Percentiles rank a stretch among this genome's conserved stretches.
These are phyloP conservation scores for Aegilops tauschii DNA, from an alignment of 176 grass and related monocot species.

Conservation along the genomic window DNA sequence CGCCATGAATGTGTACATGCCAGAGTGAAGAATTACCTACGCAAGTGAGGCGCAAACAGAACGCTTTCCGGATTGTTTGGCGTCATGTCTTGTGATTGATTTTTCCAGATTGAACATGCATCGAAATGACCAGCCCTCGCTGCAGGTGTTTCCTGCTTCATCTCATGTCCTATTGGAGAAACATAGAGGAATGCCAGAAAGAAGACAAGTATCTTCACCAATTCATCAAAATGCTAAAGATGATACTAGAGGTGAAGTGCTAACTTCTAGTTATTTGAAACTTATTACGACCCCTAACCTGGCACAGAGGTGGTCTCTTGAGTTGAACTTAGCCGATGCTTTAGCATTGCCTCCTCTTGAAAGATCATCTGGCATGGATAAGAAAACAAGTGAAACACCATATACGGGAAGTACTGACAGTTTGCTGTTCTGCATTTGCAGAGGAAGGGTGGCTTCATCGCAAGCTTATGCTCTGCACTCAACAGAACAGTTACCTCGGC, in stretches of 20 bases:
- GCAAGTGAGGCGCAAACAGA: conserved; percentile 46
- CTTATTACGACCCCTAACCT: conserved; percentile 35
- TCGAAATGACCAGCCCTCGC: conserved; percentile 19
- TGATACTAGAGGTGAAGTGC: neutral
- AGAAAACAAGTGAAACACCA: neutral
- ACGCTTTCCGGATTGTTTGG: conserved; percentile 27
- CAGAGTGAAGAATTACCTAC: conserved; percentile 30
- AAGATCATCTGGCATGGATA: conserved; percentile 50
- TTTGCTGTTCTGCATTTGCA: neutral
- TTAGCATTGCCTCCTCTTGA: conserved; percentile 47
- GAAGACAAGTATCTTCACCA: neutral
- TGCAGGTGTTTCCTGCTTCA: conserved; percentile 41
- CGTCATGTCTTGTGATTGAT: conserved; percentile 25
- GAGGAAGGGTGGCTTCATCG: neutral
- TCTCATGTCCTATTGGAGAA: conserved; percentile 43
- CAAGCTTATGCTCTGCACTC: neutral
- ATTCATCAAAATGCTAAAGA: neutral
- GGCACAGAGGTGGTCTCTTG: conserved; percentile 26
- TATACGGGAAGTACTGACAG: neutral
- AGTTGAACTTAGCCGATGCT: conserved; percentile 34
- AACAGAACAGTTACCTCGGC: conserved; percentile 49
- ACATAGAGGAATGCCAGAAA: neutral
- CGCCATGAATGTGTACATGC: neutral
- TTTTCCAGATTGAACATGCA: conserved; percentile 32
- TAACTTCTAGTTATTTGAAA: neutral